Evolutionary conservation across 306 rosid genomes (phyloP), one percentile per base, ranked within the genome.

Genomic region (Cucumis cinereus): DNA sequence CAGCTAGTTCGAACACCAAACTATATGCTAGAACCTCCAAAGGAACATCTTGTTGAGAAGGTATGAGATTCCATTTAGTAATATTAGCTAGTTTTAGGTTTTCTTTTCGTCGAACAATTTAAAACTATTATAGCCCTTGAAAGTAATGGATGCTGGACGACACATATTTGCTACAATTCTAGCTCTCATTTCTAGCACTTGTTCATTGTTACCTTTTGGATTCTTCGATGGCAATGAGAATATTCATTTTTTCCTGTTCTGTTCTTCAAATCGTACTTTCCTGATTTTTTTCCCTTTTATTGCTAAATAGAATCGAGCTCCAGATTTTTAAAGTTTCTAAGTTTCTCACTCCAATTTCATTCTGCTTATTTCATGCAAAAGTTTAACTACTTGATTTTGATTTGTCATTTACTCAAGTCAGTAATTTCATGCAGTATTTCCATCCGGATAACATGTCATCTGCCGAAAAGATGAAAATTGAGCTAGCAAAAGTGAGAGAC

Each of bases 371-470:
- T 67, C 24, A 9, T 10, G 8, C 24, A 49, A 71, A 63, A 75
- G 73, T 72, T 23, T 1, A 24, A 47, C 75, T 70, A 23, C 75
- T 24, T 45, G 20, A 24, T 23, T 66, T 66, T 24, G 74, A 6
- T 12, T 64, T 36, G n/a, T 45, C 40, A 60, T 53, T 69, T 30
- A 58, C 33, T 74, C 26, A 30, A 73, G 10, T 56, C 16, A 1
- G 11, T 57, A 35, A 20, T 56, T 81, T 38, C 41, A 77, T 83
- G 84, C 94, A 93, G 98, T 88, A 87, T 82, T 88, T 90, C 81
- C 96, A 91, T 87, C 92, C 91, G 10, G 98, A 91, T 84, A 91
- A 93, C 82, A 87, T 91, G 97, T 93, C 97, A 28, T 87, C 97
- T 11, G 87, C 80, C 0, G 98, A 93, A 55, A 91, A 87, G 87